Evolutionary conservation across 2,329 filamentous ascomycete genomes (phyloP).

Genomic region (Cordyceps farinosa): DNA sequence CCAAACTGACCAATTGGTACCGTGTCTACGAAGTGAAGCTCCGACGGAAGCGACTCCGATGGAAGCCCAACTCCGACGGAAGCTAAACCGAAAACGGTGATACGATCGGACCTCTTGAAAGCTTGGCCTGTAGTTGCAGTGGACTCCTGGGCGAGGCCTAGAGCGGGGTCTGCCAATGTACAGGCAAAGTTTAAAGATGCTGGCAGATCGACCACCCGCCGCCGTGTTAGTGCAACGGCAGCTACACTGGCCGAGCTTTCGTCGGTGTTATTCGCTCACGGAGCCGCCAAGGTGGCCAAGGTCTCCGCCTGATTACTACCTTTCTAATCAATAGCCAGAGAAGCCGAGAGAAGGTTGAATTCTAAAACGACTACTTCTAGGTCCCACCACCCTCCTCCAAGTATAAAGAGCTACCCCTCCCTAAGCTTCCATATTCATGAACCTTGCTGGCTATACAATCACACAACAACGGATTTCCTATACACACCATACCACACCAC

Average conservation of each 20-base stretch:
- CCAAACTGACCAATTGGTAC: not conserved
- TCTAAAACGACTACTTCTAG: not conserved
- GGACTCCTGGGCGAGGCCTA: not conserved
- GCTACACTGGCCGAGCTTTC: not conserved
- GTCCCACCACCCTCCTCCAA: too few relatives aligned
- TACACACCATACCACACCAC: not conserved
- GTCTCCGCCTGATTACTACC: not conserved
- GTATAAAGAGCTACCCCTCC: not conserved
- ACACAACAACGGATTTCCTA: not conserved
- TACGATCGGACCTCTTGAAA: not conserved
- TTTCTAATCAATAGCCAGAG: not conserved
- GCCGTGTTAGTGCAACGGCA: not conserved
- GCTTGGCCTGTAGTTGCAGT: not conserved
- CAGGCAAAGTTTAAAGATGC: not conserved
- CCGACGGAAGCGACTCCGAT: constrained; percentile 4
- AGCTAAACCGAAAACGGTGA: constrained; percentile 5
- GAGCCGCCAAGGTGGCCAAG: not conserved
- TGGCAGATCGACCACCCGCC: not conserved
- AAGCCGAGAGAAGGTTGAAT: not conserved
- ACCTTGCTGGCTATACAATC: not conserved
- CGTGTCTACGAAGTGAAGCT: not conserved
- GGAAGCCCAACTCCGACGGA: constrained; percentile 12
- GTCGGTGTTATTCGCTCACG: not conserved
- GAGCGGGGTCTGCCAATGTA: not conserved
- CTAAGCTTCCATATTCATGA: not conserved